These are phyloP conservation scores for Tulasnella calospora DNA, from an alignment of 768 basidiomycete genomes.

Conservation along the genomic window DNA sequence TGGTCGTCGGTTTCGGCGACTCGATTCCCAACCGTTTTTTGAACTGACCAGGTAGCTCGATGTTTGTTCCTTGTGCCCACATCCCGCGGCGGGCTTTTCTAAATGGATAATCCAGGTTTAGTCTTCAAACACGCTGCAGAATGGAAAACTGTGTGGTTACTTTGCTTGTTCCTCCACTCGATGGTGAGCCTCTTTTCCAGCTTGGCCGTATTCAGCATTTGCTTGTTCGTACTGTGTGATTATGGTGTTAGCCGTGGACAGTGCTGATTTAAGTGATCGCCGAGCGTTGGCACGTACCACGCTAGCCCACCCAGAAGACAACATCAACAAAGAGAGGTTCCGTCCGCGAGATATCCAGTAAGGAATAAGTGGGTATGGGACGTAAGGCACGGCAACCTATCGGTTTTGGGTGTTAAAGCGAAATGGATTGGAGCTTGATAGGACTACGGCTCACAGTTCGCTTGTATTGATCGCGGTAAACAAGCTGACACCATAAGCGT, in stretches of 20 bases:
- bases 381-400: slow-evolving; percentile 64
- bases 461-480: slow-evolving; percentile 75
- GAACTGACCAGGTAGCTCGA: slow-evolving; percentile 74
- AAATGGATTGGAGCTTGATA: not conserved
- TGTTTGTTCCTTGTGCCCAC: slow-evolving; percentile 54
- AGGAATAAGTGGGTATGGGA: slow-evolving; percentile 53
- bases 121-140: not conserved
- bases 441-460: slow-evolving; percentile 57
- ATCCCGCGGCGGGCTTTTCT: slow-evolving; percentile 66
- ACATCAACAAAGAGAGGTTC: slow-evolving; percentile 64
- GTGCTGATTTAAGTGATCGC: not conserved
- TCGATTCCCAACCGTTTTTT: slow-evolving; percentile 50
- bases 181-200: slow-evolving; percentile 60
- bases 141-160: slow-evolving; percentile 40
- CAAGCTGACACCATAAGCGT: slow-evolving; percentile 63
- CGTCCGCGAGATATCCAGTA: slow-evolving; percentile 46
- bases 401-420: not conserved
- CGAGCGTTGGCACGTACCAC: slow-evolving; percentile 34
- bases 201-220: slow-evolving; percentile 73
- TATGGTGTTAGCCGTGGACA: not conserved
- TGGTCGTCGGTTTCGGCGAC: not conserved
- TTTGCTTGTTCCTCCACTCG: slow-evolving; percentile 60
- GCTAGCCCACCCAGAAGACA: slow-evolving; percentile 68
- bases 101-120: not conserved
- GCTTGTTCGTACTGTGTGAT: slow-evolving; percentile 54